Evolutionary conservation across 2,329 filamentous ascomycete species (phyloP), one percentile per base, ranked within the genome.

Genomic region (Ceratocystis cubensis): DNA sequence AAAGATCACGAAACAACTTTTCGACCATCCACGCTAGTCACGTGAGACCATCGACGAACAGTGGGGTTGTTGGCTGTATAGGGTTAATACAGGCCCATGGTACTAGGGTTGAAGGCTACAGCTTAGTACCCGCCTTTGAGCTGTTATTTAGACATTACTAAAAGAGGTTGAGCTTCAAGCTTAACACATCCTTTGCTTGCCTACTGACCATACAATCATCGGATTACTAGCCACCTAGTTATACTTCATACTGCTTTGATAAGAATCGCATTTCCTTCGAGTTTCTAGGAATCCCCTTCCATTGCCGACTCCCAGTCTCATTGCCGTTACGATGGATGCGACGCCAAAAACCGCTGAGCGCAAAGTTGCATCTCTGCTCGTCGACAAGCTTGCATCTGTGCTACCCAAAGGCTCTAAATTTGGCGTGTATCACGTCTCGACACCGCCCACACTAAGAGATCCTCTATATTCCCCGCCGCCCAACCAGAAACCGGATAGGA

Each of bases 371-470:
- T 70, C 72, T 5, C 65, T 63, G 13, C 73, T 81, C 2, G 70
- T 73, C 48, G 73, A 75, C 46, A 75, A 74, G 68, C 76, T 84
- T 10, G 78, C 80, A 5, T 72, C 75, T 1, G 78, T 80, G 10
- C 79, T 88, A 8, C 84, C 84, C 8, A 78, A 80, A 68, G 79
- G 76, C 69, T 73, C 75, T 72, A 76, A 72, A 15, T 88, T 96
- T 74, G 86, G 81, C 70, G 81, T 93, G 72, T 87, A 95, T 75
- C 93, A 99, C 78, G 78, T 96, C 71, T 96, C 91, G 28, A 96
- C 92, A 4, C 88, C 89, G 15, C 89, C 93, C 4, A 87, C 85
- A 44, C 81, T 81, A 73, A 88, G 86, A 69, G 82, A 86, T 7
- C 82, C 93, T 17, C 83, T 99, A 56, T 96, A 88, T 77, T 87